A percentile compares a stretch with the other conserved stretches of the same genome.
These are phyloP conservation scores for Haplosporangium sp. DNA, from an alignment of 371 early-diverging fungal genomes.

Conservation along the genomic window DNA sequence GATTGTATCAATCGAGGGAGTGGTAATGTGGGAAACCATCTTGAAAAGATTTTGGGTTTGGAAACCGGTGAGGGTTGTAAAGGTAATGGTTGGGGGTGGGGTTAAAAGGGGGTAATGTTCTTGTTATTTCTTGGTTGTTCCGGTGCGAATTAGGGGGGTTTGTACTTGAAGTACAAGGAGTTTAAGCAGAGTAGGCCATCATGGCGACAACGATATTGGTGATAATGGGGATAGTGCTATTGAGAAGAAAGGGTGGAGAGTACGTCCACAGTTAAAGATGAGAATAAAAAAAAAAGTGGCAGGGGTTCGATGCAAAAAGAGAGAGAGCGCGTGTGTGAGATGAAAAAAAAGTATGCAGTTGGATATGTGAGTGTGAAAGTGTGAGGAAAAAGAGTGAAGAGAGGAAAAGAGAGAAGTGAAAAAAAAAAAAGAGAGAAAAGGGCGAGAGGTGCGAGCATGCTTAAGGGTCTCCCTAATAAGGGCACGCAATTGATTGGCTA, in stretches of 20 bases:
- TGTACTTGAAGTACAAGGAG: slow-evolving; percentile 31
- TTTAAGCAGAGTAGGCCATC: slow-evolving; percentile 53
- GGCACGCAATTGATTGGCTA: no score
- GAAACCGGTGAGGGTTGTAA: slow-evolving; percentile 40
- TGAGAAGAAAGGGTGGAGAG: slow-evolving; percentile 15
- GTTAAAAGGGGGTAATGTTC: slow-evolving; percentile 16
- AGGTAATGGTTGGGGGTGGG: slow-evolving; percentile 15
- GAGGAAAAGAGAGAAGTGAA: slow-evolving; percentile 16
- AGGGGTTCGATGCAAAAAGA: background rate
- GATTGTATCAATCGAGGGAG: slow-evolving; percentile 35
- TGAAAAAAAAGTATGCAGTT: background rate
- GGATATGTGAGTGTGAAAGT: background rate
- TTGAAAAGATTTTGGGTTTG: slow-evolving; percentile 25
- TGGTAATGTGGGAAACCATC: slow-evolving; percentile 51
- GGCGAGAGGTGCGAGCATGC: background rate
- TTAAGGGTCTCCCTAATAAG: background rate
- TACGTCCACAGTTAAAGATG: slow-evolving; percentile 19
- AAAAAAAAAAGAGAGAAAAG: background rate
- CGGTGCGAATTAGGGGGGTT: slow-evolving; percentile 9
- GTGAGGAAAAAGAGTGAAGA: slow-evolving; percentile 1
- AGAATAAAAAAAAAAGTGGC: slow-evolving; percentile 3
- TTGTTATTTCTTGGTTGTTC: slow-evolving; percentile 15
- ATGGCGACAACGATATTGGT: slow-evolving; percentile 18
- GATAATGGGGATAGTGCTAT: background rate
- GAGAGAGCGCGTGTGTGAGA: background rate